These are phyloP conservation scores for Coniochaeta pulveracea DNA, from an alignment of 2,329 filamentous ascomycete species.

Conservation along the genomic window DNA sequence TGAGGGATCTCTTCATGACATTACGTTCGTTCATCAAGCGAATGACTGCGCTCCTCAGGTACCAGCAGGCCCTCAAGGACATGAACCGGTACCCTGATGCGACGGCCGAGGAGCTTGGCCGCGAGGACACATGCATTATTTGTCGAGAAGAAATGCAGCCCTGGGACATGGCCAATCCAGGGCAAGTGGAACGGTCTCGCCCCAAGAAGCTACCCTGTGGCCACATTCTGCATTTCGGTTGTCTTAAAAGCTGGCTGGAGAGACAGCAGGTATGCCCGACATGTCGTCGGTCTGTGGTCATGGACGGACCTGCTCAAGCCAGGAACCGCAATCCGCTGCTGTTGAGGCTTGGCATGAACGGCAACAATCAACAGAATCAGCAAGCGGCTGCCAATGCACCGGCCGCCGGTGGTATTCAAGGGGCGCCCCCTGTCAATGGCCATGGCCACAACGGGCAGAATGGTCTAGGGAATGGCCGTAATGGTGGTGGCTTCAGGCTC, in stretches of 20 bases:
- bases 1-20: slow-evolving; percentile 90
- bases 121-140: slow-evolving; percentile 94
- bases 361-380: slow-evolving; percentile 21
- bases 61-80: slow-evolving; percentile 81
- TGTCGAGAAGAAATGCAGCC: slow-evolving; percentile 92
- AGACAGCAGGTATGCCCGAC: slow-evolving; percentile 95
- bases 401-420: slow-evolving; percentile 12
- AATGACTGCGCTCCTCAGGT: slow-evolving; percentile 78
- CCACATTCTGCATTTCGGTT: slow-evolving; percentile 89
- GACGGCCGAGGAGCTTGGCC: slow-evolving; percentile 69
- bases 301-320: slow-evolving; percentile 29
- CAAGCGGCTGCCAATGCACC: slow-evolving; percentile 16
- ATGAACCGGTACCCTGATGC: slow-evolving; percentile 95
- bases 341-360: slow-evolving; percentile 19
- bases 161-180: slow-evolving; percentile 54
- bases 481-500: slow-evolving; percentile 22
- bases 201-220: slow-evolving; percentile 96
- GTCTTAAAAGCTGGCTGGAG: slow-evolving; percentile 93
- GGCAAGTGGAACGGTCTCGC: slow-evolving; percentile 70
- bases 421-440: slow-evolving; percentile 17
- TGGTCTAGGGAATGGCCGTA: slow-evolving; percentile 18
- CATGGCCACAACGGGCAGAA: slow-evolving; percentile 15
- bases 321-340: slow-evolving; percentile 24
- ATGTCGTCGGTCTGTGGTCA: slow-evolving; percentile 74
- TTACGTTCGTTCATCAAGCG: slow-evolving; percentile 84